phyloP scores from a whole-genome alignment of 257 asterid species.

The Gardenia jasminoides region DNA sequence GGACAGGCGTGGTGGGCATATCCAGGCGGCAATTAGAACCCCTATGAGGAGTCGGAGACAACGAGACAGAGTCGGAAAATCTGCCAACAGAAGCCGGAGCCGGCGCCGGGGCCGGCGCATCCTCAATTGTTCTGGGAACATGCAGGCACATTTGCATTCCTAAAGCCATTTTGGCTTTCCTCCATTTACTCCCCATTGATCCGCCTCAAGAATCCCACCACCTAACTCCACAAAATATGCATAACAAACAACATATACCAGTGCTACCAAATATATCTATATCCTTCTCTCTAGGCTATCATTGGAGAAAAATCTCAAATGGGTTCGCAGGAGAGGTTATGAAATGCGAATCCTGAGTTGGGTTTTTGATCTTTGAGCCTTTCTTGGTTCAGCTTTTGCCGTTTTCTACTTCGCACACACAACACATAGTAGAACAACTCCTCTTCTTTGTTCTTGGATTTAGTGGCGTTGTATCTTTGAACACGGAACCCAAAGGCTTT shows the following conservation, averaged over 20 bases:
- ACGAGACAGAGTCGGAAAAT: conserved; percentile 37
- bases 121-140: conserved; percentile 48
- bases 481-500: conserved; percentile 67
- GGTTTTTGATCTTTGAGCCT: conserved; percentile 14
- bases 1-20: conserved; percentile 68
- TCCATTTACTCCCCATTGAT: conserved; percentile 78
- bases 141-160: conserved; percentile 61
- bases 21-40: conserved; percentile 34
- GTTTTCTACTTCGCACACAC: conserved; percentile 11
- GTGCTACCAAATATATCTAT: not conserved
- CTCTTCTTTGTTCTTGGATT: conserved; percentile 23
- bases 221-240: not conserved
- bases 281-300: not conserved
- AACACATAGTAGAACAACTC: not conserved
- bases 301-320: not conserved
- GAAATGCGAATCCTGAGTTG: conserved; percentile 16
- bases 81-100: conserved; percentile 25
- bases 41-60: conserved; percentile 34
- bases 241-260: conserved; percentile 5
- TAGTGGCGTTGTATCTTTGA: conserved; percentile 41
- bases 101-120: conserved; percentile 28
- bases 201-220: conserved; percentile 8
- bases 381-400: not conserved
- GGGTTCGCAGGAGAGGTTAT: conserved; percentile 25
- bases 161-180: conserved; percentile 65